phyloP scores from a whole-genome alignment of 2,329 filamentous ascomycete species.

The Apiospora saccharicola region DNA sequence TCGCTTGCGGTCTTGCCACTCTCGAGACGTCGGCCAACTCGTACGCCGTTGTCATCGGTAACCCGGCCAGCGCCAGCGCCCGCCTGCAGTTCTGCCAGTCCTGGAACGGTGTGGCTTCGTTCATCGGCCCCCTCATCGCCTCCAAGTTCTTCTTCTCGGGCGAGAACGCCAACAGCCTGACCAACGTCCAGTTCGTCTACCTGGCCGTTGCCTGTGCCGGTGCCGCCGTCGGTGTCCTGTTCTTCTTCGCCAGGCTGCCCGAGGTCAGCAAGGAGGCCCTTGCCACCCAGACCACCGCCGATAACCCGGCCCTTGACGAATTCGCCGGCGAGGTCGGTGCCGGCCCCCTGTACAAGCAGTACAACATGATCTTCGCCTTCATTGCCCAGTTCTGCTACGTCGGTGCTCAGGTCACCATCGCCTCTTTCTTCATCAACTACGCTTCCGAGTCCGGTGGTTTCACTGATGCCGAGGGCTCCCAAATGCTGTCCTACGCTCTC shows the following conservation, averaged over 20 bases:
- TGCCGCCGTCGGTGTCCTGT: constrained; percentile 58
- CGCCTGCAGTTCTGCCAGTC: constrained; percentile 62
- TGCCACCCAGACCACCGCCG: constrained; percentile 42
- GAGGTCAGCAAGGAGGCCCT: constrained; percentile 52
- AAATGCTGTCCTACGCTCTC: constrained; percentile 75
- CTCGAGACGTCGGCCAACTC: constrained; percentile 63
- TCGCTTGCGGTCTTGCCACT: constrained; percentile 41
- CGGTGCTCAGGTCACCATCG: constrained; percentile 58
- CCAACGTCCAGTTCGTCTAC: constrained; percentile 65
- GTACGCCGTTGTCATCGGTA: constrained; percentile 54
- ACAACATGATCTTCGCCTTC: constrained; percentile 62
- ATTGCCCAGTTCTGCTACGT: constrained; percentile 65
- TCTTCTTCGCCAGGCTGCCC: constrained; percentile 54
- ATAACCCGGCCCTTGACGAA: constrained; percentile 59
- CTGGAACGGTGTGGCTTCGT: constrained; percentile 61
- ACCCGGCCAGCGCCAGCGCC: constrained; percentile 60
- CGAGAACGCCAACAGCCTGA: constrained; percentile 50
- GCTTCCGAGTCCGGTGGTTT: constrained; percentile 38
- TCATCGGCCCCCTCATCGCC: constrained; percentile 60
- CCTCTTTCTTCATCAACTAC: constrained; percentile 56
- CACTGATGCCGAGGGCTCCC: constrained; percentile 62
- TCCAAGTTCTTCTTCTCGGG: constrained; percentile 63
- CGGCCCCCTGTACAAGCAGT: constrained; percentile 59
- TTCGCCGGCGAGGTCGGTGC: constrained; percentile 54
- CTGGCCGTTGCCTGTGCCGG: constrained; percentile 63